Evolutionary conservation across 306 rosid genomes (phyloP), one percentile per base, ranked within the genome.

Genomic region (Quercus rubra): DNA sequence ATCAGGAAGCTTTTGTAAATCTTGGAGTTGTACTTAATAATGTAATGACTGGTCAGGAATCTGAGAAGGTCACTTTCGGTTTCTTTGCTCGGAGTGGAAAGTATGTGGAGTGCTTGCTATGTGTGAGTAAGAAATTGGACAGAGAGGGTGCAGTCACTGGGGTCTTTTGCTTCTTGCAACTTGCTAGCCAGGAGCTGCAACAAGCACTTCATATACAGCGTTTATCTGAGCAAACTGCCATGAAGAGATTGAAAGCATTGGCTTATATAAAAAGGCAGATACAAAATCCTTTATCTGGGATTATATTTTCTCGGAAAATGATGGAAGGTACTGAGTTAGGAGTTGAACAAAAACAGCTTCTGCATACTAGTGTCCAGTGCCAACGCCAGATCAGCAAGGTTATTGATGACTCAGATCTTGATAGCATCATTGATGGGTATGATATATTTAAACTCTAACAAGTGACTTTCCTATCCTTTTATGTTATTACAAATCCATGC

Each of bases 131-230:
- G 88, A 93, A 92, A 83, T 69, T 90, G 84, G 94, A 95, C 56
- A 43, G 84, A 41, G 97, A 91, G 59, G 93, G 99, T 57, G 66
- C 72, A 5, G 89, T 91, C 80, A 93, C 97, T 18, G 98, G 99
- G 56, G 82, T 93, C 74, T 95, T 95, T 83, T 95, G 98, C 87
- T 95, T 93, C 90, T 83, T 95, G 93, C 99, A 93, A 85, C 87
- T 93, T 68, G 94, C 98, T 83, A 95, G 97, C 85, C 90, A 82
- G 23, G 99, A 95, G 90, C 86, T 93, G 86, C 97, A 93, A 79
- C 90, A 88, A 72, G 98, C 96, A 52, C 86, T 95, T 21, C 92
- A 93, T 82, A 81, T 91, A 86, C 99, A 93, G 81, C 92, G 90
- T 69, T 76, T 95, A 75, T 89, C 92, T 17, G 98, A 91, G 81